Conservation (phyloP, 768 basidiomycete species). For the Mycena sanguinolenta region DNA sequence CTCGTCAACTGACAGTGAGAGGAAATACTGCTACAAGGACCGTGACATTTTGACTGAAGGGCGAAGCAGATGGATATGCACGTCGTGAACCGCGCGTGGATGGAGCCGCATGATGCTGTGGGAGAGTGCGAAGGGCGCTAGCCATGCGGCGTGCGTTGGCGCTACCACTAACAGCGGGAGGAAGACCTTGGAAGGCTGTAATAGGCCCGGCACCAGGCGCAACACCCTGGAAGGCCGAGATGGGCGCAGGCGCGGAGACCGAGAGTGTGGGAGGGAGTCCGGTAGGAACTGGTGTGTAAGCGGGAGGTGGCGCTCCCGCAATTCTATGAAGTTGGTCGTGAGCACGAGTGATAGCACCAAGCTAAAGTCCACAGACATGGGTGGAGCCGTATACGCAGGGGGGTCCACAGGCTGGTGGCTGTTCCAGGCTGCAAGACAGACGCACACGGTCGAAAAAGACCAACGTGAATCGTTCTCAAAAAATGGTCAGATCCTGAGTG, state of each 20-base stretch:
- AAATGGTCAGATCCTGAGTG: neutral
- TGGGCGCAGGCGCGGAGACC: neutral
- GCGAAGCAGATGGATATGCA: neutral
- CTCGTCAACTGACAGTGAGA: neutral
- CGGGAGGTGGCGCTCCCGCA: neutral
- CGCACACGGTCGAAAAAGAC: neutral
- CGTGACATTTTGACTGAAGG: neutral
- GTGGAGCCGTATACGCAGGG: neutral
- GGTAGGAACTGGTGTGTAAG: neutral
- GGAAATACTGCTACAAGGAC: neutral
- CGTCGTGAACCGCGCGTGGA: neutral
- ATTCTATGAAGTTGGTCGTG: too few species aligned
- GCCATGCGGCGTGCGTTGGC: neutral
- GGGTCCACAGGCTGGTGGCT: neutral
- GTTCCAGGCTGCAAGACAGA: neutral
- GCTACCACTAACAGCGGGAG: neutral
- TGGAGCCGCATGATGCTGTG: neutral
- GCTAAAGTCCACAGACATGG: too few species aligned
- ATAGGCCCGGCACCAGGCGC: neutral
- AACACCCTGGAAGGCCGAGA: neutral
- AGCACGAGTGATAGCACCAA: too few species aligned
- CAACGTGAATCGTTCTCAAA: neutral
- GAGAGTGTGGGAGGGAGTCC: neutral
- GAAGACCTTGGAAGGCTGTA: neutral
- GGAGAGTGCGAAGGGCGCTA: constrained; percentile 14